Evolutionary conservation across 2,329 filamentous ascomycete genomes (phyloP).

Genomic region (Moelleriella libera): DNA sequence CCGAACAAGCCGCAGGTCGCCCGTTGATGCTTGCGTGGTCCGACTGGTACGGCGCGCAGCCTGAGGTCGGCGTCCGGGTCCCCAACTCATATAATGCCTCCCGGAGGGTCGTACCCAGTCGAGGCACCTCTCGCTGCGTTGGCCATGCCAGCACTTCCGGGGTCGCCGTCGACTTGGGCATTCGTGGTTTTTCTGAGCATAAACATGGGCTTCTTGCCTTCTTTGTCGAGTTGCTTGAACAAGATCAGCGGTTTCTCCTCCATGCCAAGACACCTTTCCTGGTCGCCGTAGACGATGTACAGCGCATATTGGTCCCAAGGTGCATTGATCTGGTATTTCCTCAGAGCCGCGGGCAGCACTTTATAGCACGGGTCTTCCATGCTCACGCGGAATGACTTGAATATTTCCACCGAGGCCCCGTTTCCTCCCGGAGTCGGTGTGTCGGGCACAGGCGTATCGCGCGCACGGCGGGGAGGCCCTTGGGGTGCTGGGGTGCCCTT

Average conservation of each 20-base stretch:
- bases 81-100: slow-evolving; percentile 38
- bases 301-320: slow-evolving; percentile 96
- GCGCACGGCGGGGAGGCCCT: slow-evolving; percentile 33
- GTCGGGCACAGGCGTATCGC: slow-evolving; percentile 48
- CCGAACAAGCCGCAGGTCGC: too few species aligned
- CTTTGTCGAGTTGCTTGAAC: slow-evolving; percentile 94
- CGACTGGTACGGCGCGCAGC: too few species aligned
- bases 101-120: slow-evolving; percentile 41
- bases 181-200: slow-evolving; percentile 68
- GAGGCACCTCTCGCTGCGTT: slow-evolving; percentile 28
- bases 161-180: slow-evolving; percentile 35
- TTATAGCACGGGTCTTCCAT: slow-evolving; percentile 98
- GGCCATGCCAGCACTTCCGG: slow-evolving; percentile 39
- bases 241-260: slow-evolving; percentile 90
- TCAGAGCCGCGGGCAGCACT: slow-evolving; percentile 85
- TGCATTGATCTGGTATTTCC: slow-evolving; percentile 96
- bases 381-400: slow-evolving; percentile 95
- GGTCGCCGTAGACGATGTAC: slow-evolving; percentile 97
- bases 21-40: too few species aligned
- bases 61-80: background rate
- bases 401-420: slow-evolving; percentile 72
- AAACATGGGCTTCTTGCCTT: slow-evolving; percentile 98
- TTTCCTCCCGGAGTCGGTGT: slow-evolving; percentile 44
- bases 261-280: slow-evolving; percentile 82
- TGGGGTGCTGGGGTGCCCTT: slow-evolving; percentile 9